Conservation (phyloP, 2,329 filamentous ascomycete genomes). For the Ophiostoma fasciatum region DNA sequence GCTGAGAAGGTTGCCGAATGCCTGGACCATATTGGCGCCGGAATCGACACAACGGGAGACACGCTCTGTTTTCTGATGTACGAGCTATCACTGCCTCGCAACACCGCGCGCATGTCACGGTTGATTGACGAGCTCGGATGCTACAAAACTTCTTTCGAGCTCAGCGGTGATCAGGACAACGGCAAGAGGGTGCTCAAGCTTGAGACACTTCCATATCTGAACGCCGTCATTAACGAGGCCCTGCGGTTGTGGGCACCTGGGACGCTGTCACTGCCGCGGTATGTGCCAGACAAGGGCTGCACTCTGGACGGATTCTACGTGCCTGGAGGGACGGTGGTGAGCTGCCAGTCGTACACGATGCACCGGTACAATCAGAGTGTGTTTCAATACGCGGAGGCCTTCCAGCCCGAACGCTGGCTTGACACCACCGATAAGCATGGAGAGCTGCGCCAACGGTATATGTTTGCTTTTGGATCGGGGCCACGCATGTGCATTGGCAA, state of each 20-base stretch:
- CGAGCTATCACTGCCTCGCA: constrained; percentile 1
- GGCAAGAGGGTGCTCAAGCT: neutral
- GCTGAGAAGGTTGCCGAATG: constrained; percentile 1
- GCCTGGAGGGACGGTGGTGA: constrained; percentile 17
- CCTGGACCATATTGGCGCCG: constrained; percentile 6
- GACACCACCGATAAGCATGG: neutral
- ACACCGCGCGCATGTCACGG: neutral
- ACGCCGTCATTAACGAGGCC: constrained; percentile 18
- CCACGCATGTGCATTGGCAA: constrained; percentile 4
- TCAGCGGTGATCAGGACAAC: too few relatives aligned
- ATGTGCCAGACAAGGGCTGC: constrained; percentile 8
- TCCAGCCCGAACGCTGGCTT: constrained; percentile 24
- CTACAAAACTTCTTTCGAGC: constrained; percentile 14
- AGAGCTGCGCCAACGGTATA: neutral
- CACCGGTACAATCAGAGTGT: constrained; percentile 18
- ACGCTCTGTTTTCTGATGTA: constrained; percentile 3
- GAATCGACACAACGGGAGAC: constrained; percentile 7
- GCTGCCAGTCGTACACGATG: constrained; percentile 17
- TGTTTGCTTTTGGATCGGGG: constrained; percentile 5
- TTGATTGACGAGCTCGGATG: constrained; percentile 5
- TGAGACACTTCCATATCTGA: constrained; percentile 16
- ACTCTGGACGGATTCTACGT: constrained; percentile 15
- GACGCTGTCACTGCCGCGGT: constrained; percentile 11
- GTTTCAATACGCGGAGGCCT: constrained; percentile 18
- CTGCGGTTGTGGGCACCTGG: constrained; percentile 16